Conservation (phyloP, 306 rosid species). For the Hippophae gyantsensis region DNA sequence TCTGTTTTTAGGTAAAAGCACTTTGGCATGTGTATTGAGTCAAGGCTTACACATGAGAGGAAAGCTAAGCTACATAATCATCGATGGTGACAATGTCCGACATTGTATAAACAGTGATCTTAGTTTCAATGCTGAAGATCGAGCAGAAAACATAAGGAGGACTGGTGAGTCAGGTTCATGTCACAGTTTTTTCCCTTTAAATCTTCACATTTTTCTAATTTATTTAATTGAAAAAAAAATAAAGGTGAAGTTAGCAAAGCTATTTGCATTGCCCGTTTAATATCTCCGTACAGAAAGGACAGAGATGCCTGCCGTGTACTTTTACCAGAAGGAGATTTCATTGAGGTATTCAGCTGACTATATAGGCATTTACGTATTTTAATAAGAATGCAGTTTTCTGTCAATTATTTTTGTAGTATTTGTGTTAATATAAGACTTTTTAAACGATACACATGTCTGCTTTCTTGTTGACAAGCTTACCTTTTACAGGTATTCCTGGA, state of each 20-base stretch:
- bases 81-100: slow-evolving; percentile 94
- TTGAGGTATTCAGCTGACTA: slow-evolving; percentile 50
- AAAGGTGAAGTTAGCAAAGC: slow-evolving; percentile 90
- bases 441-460: slow-evolving; percentile 15
- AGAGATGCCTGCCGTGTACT: slow-evolving; percentile 87
- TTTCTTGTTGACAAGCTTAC: slow-evolving; percentile 7
- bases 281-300: slow-evolving; percentile 82
- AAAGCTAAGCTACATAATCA: slow-evolving; percentile 67
- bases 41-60: slow-evolving; percentile 66
- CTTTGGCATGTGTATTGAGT: slow-evolving; percentile 87
- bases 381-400: slow-evolving; percentile 11
- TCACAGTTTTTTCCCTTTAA: not conserved
- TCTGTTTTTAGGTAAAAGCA: slow-evolving; percentile 69
- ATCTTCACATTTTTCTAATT: not conserved
- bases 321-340: slow-evolving; percentile 71
- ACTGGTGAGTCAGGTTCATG: slow-evolving; percentile 44
- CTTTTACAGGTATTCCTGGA: slow-evolving; percentile 73
- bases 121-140: slow-evolving; percentile 78
- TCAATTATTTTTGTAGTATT: slow-evolving; percentile 4
- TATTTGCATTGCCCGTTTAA: slow-evolving; percentile 86
- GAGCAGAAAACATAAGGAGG: slow-evolving; percentile 85
- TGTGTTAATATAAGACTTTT: not conserved
- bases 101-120: slow-evolving; percentile 89
- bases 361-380: slow-evolving; percentile 4
- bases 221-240: slow-evolving; percentile 12